Conservation (phyloP, 2,329 filamentous ascomycete genomes). For the Hypoxylon sp. region DNA sequence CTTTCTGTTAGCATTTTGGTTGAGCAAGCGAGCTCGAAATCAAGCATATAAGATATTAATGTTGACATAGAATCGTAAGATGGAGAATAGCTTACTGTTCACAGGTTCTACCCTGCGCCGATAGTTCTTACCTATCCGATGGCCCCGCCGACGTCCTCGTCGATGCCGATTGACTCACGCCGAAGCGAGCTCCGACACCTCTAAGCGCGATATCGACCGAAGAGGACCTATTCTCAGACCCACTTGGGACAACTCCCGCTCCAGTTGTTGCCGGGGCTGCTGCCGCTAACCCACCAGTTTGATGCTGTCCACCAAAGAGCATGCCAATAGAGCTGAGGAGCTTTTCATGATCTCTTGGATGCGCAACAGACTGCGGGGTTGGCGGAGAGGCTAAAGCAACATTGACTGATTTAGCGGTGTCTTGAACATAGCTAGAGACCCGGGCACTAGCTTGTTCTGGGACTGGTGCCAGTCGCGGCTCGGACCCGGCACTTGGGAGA, state of each 20-base stretch:
- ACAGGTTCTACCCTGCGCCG: background rate
- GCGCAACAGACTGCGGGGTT: background rate
- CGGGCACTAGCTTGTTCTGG: background rate
- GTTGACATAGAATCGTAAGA: background rate
- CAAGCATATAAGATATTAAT: background rate
- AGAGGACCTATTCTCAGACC: background rate
- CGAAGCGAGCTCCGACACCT: conserved; percentile 14
- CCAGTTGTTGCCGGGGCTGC: background rate
- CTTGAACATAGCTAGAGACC: background rate
- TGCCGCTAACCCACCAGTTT: background rate
- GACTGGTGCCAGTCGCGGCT: background rate
- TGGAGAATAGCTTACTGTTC: background rate
- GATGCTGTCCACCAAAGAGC: conserved; percentile 6
- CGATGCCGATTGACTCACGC: background rate
- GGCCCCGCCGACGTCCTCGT: background rate
- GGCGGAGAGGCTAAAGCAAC: background rate
- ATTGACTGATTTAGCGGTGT: background rate
- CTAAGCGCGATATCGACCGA: background rate
- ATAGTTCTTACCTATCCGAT: background rate
- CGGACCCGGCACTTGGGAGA: background rate
- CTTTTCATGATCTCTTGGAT: background rate
- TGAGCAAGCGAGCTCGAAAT: background rate
- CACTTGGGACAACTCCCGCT: background rate
- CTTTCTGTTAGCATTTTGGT: background rate
- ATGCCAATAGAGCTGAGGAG: conserved; percentile 9